A percentile compares a stretch with the other conserved stretches of the same genome.
phyloP scores from a whole-genome alignment of 345 rosid species.

The Euphorbia tirucalli region DNA sequence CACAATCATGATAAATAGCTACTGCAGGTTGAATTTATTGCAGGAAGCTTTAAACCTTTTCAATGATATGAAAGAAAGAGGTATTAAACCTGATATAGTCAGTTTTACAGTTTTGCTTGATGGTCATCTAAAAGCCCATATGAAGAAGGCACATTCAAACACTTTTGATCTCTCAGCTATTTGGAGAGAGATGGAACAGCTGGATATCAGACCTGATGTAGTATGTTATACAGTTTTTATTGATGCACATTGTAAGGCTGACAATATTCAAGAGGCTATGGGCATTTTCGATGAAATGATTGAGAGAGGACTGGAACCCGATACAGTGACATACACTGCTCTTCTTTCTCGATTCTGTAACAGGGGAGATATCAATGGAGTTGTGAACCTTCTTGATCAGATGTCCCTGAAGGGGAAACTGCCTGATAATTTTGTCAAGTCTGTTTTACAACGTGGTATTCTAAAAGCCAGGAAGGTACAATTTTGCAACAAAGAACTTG shows the following conservation, averaged over 20 bases:
- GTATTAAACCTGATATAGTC: constrained; percentile 57
- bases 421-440: constrained; percentile 23
- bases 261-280: constrained; percentile 41
- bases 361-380: constrained; percentile 42
- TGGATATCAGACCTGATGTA: constrained; percentile 44
- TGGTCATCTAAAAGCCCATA: constrained; percentile 30
- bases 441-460: constrained; percentile 22
- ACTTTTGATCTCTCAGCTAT: constrained; percentile 27
- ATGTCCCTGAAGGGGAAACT: constrained; percentile 37
- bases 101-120: constrained; percentile 61
- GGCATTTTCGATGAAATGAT: constrained; percentile 47
- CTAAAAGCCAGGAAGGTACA: constrained; percentile 27
- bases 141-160: constrained; percentile 9
- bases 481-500: background rate
- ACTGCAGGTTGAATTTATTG: constrained; percentile 47
- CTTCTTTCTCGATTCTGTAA: constrained; percentile 46
- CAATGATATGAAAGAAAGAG: constrained; percentile 53
- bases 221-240: constrained; percentile 64
- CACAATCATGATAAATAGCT: constrained; percentile 62
- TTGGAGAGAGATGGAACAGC: constrained; percentile 38
- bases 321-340: constrained; percentile 50
- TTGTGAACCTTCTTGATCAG: constrained; percentile 38
- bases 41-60: constrained; percentile 45
- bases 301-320: constrained; percentile 57
- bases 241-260: constrained; percentile 45